phyloP scores from a whole-genome alignment of 2,329 filamentous ascomycete species.

The Ramularia endophylla region DNA sequence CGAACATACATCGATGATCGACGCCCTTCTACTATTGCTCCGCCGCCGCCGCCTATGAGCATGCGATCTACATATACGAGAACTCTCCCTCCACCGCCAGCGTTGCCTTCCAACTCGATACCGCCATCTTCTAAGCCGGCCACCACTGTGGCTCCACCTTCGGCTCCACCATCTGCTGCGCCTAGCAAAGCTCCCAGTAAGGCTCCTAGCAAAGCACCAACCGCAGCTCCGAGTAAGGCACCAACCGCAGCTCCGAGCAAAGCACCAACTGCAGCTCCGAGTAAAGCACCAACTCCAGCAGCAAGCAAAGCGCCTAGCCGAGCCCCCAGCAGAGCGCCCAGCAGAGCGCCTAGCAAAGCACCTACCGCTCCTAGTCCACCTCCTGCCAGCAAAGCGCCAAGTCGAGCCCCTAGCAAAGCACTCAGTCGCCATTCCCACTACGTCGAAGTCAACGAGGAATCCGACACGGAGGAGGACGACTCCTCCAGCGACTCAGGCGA shows the following conservation, averaged over 20 bases:
- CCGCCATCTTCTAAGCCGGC: constrained; percentile 12
- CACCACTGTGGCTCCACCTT: constrained; percentile 13
- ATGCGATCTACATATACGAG: constrained; percentile 20
- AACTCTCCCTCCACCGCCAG: constrained; percentile 9
- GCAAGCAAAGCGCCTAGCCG: constrained; percentile 19
- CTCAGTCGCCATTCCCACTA: constrained; percentile 33
- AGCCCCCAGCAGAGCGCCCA: constrained; percentile 4
- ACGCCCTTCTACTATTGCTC: too few species aligned
- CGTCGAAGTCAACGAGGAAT: constrained; percentile 38
- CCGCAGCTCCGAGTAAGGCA: constrained; percentile 6
- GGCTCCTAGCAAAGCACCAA: constrained; percentile 3
- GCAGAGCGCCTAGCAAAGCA: constrained; percentile 4
- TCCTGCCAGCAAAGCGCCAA: constrained; percentile 4
- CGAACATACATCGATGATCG: constrained; percentile 23
- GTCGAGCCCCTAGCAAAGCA: constrained; percentile 8
- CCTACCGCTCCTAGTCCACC: constrained; percentile 3
- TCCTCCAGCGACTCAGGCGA: constrained; percentile 30
- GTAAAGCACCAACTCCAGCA: constrained; percentile 17
- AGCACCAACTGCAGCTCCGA: constrained; percentile 13
- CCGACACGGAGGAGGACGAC: constrained; percentile 18
- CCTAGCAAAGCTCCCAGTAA: constrained; percentile 5
- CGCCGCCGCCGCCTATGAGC: constrained; percentile 11
- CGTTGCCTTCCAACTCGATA: constrained; percentile 8
- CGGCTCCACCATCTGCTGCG: constrained; percentile 8
- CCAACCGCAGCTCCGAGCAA: constrained; percentile 8